Evolutionary conservation across 768 basidiomycete species (phyloP).

Genomic region (Agrocybe pediades): DNA sequence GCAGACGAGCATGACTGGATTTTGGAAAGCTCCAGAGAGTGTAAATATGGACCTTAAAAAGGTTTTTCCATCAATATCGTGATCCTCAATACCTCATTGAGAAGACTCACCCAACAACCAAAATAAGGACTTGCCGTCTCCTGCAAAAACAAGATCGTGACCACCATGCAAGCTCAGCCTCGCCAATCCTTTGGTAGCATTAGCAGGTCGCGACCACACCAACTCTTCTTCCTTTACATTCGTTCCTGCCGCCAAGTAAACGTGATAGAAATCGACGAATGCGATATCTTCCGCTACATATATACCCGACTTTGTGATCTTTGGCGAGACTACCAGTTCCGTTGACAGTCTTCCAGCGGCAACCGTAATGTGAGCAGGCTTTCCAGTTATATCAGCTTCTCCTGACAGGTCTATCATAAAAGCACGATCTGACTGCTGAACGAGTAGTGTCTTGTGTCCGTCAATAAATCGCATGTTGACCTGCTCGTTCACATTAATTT

Average conservation of each 20-base stretch:
- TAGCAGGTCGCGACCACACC: slow-evolving; percentile 72
- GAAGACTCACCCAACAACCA: slow-evolving; percentile 68
- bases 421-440: slow-evolving; percentile 28
- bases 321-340: slow-evolving; percentile 52
- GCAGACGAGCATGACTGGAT: slow-evolving; percentile 48
- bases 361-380: slow-evolving; percentile 50
- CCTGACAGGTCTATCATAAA: slow-evolving; percentile 37
- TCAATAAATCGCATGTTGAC: too few relatives aligned
- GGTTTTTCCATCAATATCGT: too few relatives aligned
- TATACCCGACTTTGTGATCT: slow-evolving; percentile 9
- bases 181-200: slow-evolving; percentile 60
- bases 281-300: slow-evolving; percentile 43
- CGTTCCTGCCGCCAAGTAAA: slow-evolving; percentile 54
- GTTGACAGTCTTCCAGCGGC: slow-evolving; percentile 57
- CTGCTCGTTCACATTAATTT: slow-evolving; percentile 45
- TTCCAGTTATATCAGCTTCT: slow-evolving; percentile 46
- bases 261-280: slow-evolving; percentile 71
- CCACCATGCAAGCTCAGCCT: slow-evolving; percentile 75
- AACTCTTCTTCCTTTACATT: slow-evolving; percentile 39
- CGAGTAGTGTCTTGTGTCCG: too few relatives aligned
- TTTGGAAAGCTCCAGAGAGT: slow-evolving; percentile 58
- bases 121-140: slow-evolving; percentile 65
- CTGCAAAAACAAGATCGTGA: slow-evolving; percentile 65
- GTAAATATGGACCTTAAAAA: slow-evolving; percentile 71
- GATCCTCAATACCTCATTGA: too few relatives aligned